Evolutionary conservation across 129 eudicot species (phyloP).

Genomic region (Flaveria ramosissima): DNA sequence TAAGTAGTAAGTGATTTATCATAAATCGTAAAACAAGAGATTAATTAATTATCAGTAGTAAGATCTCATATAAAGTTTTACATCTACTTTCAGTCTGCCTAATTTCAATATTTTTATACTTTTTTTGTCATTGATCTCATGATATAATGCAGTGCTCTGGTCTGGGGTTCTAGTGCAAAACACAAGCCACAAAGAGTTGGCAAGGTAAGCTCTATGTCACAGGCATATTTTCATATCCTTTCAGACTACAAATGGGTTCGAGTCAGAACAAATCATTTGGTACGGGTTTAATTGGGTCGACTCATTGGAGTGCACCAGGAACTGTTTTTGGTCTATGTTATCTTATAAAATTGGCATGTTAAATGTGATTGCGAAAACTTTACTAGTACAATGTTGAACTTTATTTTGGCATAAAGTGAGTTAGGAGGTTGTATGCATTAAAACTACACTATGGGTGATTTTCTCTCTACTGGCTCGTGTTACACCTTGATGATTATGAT

Average conservation of each 20-base stretch:
- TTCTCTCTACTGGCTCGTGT: neutral
- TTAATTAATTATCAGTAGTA: neutral
- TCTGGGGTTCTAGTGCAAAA: constrained; percentile 99
- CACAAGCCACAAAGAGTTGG: constrained; percentile 99
- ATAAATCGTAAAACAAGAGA: neutral
- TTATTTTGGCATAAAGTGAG: neutral
- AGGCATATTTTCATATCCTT: neutral
- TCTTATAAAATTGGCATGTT: neutral
- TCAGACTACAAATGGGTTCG: neutral
- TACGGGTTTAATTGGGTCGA: neutral
- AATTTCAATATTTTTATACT: neutral
- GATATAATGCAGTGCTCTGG: constrained; percentile 69
- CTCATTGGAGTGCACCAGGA: neutral
- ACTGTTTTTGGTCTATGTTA: neutral
- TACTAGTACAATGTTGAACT: neutral
- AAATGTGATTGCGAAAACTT: neutral
- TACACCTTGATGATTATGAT: constrained; percentile 3
- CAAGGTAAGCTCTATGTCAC: constrained; percentile 48
- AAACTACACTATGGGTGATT: neutral
- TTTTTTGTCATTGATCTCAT: constrained; percentile 13
- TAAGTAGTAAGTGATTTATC: constrained; percentile 67
- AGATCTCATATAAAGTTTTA: constrained; percentile 3
- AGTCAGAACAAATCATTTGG: neutral
- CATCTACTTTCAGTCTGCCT: neutral
- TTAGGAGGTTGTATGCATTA: neutral